Percentiles rank a stretch among this genome's conserved stretches.
phyloP scores from a whole-genome alignment of 345 rosid species.

The Eucalyptus tenuipes region DNA sequence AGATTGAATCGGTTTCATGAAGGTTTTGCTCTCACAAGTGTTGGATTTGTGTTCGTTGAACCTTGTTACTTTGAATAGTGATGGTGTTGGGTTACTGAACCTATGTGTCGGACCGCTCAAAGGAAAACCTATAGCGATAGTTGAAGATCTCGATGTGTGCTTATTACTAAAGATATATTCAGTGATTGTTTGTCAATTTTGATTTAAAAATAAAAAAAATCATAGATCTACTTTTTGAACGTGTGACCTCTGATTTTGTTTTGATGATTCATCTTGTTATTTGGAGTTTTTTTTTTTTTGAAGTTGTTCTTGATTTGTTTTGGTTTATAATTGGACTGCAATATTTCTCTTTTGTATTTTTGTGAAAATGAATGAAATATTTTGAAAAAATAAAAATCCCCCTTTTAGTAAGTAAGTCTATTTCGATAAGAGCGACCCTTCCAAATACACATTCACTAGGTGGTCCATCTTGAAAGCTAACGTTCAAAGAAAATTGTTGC shows the following conservation, averaged over 20 bases:
- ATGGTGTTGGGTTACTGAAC: background rate
- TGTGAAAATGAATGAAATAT: background rate
- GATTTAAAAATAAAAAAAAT: background rate
- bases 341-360: too few relatives aligned
- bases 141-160: accelerated
- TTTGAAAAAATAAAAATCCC: background rate
- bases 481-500: background rate
- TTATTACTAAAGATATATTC: background rate
- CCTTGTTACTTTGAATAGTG: background rate
- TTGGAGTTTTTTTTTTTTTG: background rate
- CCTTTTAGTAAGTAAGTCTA: background rate
- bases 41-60: background rate
- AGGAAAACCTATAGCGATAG: background rate
- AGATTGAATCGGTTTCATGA: background rate
- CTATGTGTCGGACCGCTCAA: accelerated
- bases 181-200: too few relatives aligned
- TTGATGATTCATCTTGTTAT: background rate
- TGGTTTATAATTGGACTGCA: background rate
- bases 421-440: background rate
- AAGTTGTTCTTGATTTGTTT: background rate
- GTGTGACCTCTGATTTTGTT: too few relatives aligned
- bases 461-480: background rate
- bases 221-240: background rate
- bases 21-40: background rate
- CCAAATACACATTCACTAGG: background rate